Base-by-base conservation (phyloP, 345 rosid species). In the Corymbia maculata region DNA sequence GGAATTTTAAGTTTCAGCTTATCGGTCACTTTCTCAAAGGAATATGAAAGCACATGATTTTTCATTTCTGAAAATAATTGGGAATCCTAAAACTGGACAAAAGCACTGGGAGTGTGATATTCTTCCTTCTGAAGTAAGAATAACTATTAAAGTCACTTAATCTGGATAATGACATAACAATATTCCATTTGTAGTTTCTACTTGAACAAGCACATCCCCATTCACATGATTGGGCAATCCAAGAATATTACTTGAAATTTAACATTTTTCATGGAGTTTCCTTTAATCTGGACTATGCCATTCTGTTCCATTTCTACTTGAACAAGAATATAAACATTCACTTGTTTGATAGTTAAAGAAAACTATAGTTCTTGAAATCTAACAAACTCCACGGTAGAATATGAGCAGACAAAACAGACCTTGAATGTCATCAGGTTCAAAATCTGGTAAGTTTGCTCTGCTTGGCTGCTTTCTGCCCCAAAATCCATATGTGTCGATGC, bases 401-500 rank as follows among this genome's bases (percentile, higher is more conserved):
- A 86, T 79, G 49, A n/a, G 53, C 52, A 80, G 88, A 49, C 79
- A 87, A 87, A 52, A 26, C 86, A 42, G 84, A 92, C 95, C 94
- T 90, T 88, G 85, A 86, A 87, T 42, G 52, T 92, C 88, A 28
- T 88, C 86, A 79, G 85, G 45, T 28, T 88, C 64, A 19, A 88
- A 28, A 84, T 85, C 88, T 9, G 32, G 59, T 45, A 88, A 87
- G 55, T 64, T 87, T 42, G 88, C 89, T 64, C 51, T 61, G n/a
- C 85, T 86, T 80, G 87, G 87, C 44, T 89, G 88, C 53, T 85
- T 87, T 89, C 91, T 92, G 85, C 89, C 90, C 95, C 95, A 93
- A 88, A 93, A 93, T n/a, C 94, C 94, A 90, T 57, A 88, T 13
- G 92, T 75, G 53, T 66, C 79, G 17, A 94, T 93, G 90, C 88